Evolutionary conservation across 1,139 yeast species (phyloP), one percentile per base, ranked within the genome.

Genomic region (Lodderomyces theae): DNA sequence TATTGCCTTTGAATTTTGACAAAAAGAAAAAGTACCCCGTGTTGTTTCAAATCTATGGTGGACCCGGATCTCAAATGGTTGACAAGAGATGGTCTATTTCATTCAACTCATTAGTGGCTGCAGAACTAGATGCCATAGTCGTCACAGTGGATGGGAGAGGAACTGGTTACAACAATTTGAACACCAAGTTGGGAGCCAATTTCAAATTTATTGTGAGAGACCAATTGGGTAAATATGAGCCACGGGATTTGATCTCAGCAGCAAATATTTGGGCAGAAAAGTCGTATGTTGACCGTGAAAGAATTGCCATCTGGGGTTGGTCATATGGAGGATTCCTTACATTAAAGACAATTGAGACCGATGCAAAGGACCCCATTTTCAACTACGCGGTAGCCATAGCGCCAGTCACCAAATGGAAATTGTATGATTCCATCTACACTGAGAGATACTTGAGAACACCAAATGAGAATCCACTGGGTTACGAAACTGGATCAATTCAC

Each of bases 81-180:
- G 62, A 69, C 23, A 76, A 80, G 42, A 54, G 64, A 5, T 83
- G 78, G 54, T 57, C 73, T 1, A 63, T 80, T 18, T 71, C 79
- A 2, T 83, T 84, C 57, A 77, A 84, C 44, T 74, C 82, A 11
- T 79, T 82, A 10, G 75, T 82, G 25, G 82, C 90, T 0, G 73
- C 90, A 0, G 84, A 82, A 54, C 63, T 84, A 42, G 70, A 80
- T 53, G 84, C 88, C 1, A 72, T 85, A 31, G 90, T 85, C 10
- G 88, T 85, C 1, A 82, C 89, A 0, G 87, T 85, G 3, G 94
- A 85, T 60, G 92, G 92, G 1, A 74, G 94, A 57, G 94, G 94
- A 35, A 85, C 94, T 2, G 94, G 92, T 0, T 82, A 66, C 60
- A 83, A 80, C 53, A 66, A 69, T 41, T 54, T 56, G 38, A 66